A percentile compares a stretch with the other conserved stretches of the same genome.
Evolutionary conservation across 345 rosid genomes (phyloP).

Genomic region (Lepidium africanum): DNA sequence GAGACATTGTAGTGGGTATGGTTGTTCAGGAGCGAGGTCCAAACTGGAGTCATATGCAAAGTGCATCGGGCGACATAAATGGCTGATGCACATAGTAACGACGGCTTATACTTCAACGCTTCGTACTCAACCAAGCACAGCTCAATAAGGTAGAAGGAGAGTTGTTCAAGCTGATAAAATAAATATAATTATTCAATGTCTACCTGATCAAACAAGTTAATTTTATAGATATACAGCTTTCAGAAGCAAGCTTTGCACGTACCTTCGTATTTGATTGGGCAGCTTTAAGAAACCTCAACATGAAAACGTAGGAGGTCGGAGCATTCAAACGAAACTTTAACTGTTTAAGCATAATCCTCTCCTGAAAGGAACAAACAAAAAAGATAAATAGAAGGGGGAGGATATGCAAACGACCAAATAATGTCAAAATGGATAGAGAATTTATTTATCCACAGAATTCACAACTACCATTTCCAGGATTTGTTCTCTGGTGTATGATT

Average conservation of each 20-base stretch:
- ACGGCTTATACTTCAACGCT: conserved; percentile 71
- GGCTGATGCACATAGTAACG: conserved; percentile 88
- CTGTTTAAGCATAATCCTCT: conserved; percentile 61
- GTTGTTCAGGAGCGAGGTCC: conserved; percentile 64
- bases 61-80: conserved; percentile 74
- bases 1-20: conserved; percentile 56
- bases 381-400: neutral
- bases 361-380: conserved; percentile 34
- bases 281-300: conserved; percentile 92
- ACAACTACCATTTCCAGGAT: conserved; percentile 59
- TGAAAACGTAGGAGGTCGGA: conserved; percentile 88
- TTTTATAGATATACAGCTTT: neutral
- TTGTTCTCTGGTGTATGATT: conserved; percentile 69
- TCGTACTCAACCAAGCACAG: conserved; percentile 73
- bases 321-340: conserved; percentile 79
- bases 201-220: neutral
- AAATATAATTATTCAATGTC: neutral
- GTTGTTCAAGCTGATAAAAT: conserved; percentile 62
- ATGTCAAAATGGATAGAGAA: neutral
- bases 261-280: conserved; percentile 78
- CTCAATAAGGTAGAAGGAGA: conserved; percentile 82
- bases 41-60: conserved; percentile 51
- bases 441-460: neutral
- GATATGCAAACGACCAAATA: neutral
- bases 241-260: neutral